A percentile compares a stretch with the other conserved stretches of the same genome.
Evolutionary conservation across 108 stramenopile genomes (phyloP).

Genomic region (Conticribra weissflogii): DNA sequence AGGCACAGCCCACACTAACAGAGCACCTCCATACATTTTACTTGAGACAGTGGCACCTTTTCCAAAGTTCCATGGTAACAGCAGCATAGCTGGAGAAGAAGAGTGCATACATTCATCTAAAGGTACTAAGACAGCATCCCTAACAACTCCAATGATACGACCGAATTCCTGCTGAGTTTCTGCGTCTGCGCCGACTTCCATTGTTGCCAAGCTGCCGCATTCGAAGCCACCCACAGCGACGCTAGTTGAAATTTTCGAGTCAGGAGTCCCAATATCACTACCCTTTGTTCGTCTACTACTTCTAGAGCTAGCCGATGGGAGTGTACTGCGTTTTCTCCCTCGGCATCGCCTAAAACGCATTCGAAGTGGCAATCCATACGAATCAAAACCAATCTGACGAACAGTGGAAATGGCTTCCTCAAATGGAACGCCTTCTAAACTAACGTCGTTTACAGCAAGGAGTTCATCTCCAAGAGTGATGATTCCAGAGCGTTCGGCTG

Average conservation of each 20-base stretch:
- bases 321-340: slow-evolving; percentile 44
- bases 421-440: slow-evolving; percentile 68
- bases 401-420: slow-evolving; percentile 84
- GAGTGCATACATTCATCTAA: slow-evolving; percentile 9
- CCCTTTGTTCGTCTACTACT: slow-evolving; percentile 19
- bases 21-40: slow-evolving; percentile 56
- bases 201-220: slow-evolving; percentile 47
- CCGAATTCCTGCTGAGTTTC: slow-evolving; percentile 81
- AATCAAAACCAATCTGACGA: slow-evolving; percentile 70
- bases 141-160: slow-evolving; percentile 62
- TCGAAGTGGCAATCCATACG: slow-evolving; percentile 58
- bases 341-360: slow-evolving; percentile 66
- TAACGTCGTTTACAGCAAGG: slow-evolving; percentile 75
- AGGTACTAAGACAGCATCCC: slow-evolving; percentile 32
- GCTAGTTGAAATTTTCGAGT: slow-evolving; percentile 5
- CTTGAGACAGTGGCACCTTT: slow-evolving; percentile 39
- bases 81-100: slow-evolving; percentile 40
- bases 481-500: slow-evolving; percentile 81
- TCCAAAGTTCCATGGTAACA: slow-evolving; percentile 67
- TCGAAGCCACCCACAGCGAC: slow-evolving; percentile 1
- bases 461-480: slow-evolving; percentile 83
- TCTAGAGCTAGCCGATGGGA: slow-evolving; percentile 26
- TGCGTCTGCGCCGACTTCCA: slow-evolving; percentile 56
- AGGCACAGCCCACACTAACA: slow-evolving; percentile 56
- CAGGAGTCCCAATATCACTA: slow-evolving; percentile 10